A percentile compares a stretch with the other conserved stretches of the same genome.
Conservation (phyloP, 768 basidiomycete genomes). For the Pleurotus sapidus region DNA sequence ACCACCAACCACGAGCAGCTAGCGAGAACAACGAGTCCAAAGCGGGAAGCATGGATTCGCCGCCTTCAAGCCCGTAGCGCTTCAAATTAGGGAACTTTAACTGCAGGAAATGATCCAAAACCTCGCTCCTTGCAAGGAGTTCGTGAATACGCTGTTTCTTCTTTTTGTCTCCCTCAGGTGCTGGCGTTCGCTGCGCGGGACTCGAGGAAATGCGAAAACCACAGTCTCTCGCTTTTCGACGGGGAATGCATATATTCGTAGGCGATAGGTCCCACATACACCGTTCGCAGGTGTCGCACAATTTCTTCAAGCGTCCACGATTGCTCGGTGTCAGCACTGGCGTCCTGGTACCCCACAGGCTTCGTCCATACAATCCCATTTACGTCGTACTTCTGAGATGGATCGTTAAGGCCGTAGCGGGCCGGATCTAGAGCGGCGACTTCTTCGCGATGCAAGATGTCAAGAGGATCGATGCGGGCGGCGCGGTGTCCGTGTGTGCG, state of each 20-base stretch:
- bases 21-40: conserved; percentile 72
- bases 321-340: conserved; percentile 27
- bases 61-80: conserved; percentile 87
- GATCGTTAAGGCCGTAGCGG: conserved; percentile 71
- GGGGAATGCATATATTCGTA: conserved; percentile 94
- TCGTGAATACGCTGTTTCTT: conserved; percentile 59
- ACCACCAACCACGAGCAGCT: conserved; percentile 51
- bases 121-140: conserved; percentile 73
- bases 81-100: conserved; percentile 59
- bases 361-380: conserved; percentile 82
- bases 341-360: conserved; percentile 29
- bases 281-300: conserved; percentile 58
- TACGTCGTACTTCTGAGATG: conserved; percentile 57
- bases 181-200: conserved; percentile 34
- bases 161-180: conserved; percentile 22
- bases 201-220: conserved; percentile 88
- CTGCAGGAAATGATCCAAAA: conserved; percentile 82
- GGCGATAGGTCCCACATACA: conserved; percentile 84
- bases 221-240: conserved; percentile 79
- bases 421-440: conserved; percentile 69
- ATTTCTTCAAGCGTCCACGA: conserved; percentile 74
- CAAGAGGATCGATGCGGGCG: conserved; percentile 83
- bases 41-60: conserved; percentile 91
- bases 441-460: conserved; percentile 83
- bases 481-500: conserved; percentile 85